A percentile compares a stretch with the other conserved stretches of the same genome.
Conservation (phyloP, 345 rosid species). For the Kandelia obovata region DNA sequence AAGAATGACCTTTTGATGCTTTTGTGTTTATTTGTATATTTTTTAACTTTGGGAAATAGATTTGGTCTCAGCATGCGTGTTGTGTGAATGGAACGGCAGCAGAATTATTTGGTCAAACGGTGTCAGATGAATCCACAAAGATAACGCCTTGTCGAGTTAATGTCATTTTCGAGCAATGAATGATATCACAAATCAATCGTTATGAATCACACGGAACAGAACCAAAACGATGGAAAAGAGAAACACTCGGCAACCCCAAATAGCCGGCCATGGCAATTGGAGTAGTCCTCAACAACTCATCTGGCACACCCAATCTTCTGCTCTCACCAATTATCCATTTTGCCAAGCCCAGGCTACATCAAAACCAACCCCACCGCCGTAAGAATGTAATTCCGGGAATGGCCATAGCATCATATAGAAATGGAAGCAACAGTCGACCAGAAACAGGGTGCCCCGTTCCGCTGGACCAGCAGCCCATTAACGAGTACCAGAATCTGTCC, state of each 20-base stretch:
- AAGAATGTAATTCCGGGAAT: slow-evolving; percentile 12
- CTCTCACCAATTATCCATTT: background rate
- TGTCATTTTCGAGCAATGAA: too few relatives aligned
- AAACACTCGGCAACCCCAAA: too few relatives aligned
- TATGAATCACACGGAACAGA: too few relatives aligned
- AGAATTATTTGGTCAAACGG: too few relatives aligned
- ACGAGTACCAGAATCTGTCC: slow-evolving; percentile 78
- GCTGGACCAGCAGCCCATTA: slow-evolving; percentile 71
- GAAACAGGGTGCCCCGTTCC: slow-evolving; percentile 90
- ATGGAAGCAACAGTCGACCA: slow-evolving; percentile 47
- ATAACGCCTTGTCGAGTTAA: too few relatives aligned
- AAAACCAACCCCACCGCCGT: slow-evolving; percentile 3
- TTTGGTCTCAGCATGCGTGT: too few relatives aligned
- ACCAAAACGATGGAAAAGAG: too few relatives aligned
- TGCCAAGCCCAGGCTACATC: slow-evolving; percentile 1
- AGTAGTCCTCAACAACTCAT: slow-evolving; percentile 20
- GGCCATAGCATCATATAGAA: slow-evolving; percentile 33
- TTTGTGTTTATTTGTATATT: background rate
- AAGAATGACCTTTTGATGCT: background rate
- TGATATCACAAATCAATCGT: too few relatives aligned
- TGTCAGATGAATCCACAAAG: too few relatives aligned
- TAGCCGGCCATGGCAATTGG: slow-evolving; percentile 8
- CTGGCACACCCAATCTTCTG: slow-evolving; percentile 12
- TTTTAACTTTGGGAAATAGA: background rate
- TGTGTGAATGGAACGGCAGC: too few relatives aligned